A percentile compares a stretch with the other conserved stretches of the same genome.
Evolutionary conservation across 306 rosid species (phyloP).

Genomic region (Calophaca sinica): DNA sequence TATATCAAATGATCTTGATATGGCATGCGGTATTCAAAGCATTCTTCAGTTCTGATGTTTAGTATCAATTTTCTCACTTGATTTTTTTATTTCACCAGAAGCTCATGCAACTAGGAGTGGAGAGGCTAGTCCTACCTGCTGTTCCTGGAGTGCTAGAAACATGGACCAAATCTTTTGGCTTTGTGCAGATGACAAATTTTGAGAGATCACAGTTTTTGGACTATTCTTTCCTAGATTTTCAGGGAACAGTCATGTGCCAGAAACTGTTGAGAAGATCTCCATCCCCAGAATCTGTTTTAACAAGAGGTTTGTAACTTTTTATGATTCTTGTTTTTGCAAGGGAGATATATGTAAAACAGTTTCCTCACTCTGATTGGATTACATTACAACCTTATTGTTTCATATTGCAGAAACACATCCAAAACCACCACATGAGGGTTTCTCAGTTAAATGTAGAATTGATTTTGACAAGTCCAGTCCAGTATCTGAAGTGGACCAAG

Average conservation of each 20-base stretch:
- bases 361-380: not conserved
- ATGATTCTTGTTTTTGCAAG: slow-evolving; percentile 6
- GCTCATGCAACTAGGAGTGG: slow-evolving; percentile 75
- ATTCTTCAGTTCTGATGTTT: not conserved
- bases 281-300: slow-evolving; percentile 43
- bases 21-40: not conserved
- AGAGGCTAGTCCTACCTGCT: slow-evolving; percentile 86
- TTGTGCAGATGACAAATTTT: slow-evolving; percentile 59
- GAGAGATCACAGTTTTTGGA: slow-evolving; percentile 73
- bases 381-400: slow-evolving; percentile 6
- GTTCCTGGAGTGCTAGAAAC: slow-evolving; percentile 70
- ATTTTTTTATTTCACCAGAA: slow-evolving; percentile 52
- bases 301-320: slow-evolving; percentile 54
- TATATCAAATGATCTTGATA: not conserved
- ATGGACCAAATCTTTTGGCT: slow-evolving; percentile 83
- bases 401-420: slow-evolving; percentile 48
- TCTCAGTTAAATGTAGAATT: slow-evolving; percentile 33
- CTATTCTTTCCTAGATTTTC: slow-evolving; percentile 75
- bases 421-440: slow-evolving; percentile 27
- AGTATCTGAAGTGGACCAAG: slow-evolving; percentile 61
- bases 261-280: slow-evolving; percentile 58
- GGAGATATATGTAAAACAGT: not conserved
- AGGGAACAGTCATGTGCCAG: slow-evolving; percentile 81
- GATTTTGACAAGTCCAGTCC: slow-evolving; percentile 51
- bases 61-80: slow-evolving; percentile 24